Evolutionary conservation across 2,329 filamentous ascomycete species (phyloP).

Genomic region (Trichoderma gracile): DNA sequence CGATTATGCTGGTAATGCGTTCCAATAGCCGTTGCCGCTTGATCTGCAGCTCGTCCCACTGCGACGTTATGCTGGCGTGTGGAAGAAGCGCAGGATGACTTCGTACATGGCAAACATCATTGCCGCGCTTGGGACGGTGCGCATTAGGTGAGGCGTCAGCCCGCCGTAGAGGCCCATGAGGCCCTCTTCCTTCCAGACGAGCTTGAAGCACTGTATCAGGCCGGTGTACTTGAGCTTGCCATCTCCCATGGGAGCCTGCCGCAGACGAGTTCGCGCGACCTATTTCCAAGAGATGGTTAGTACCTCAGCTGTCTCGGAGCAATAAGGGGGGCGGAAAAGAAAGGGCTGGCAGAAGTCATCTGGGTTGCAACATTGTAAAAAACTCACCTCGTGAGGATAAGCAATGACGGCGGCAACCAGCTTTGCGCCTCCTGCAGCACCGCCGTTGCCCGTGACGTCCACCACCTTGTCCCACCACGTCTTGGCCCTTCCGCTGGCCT

Average conservation of each 20-base stretch:
- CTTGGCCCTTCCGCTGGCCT: constrained; percentile 60
- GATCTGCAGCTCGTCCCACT: not conserved
- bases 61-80: constrained; percentile 39
- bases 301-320: no score
- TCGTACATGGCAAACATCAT: constrained; percentile 96
- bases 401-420: constrained; percentile 79
- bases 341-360: no score
- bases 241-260: constrained; percentile 75
- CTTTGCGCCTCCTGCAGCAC: constrained; percentile 81
- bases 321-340: no score
- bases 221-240: constrained; percentile 83
- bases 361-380: constrained; percentile 11
- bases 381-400: constrained; percentile 83
- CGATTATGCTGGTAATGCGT: not conserved
- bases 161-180: constrained; percentile 85
- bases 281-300: constrained; percentile 35
- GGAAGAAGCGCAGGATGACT: constrained; percentile 54
- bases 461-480: constrained; percentile 73
- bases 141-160: constrained; percentile 85
- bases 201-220: constrained; percentile 81
- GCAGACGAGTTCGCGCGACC: constrained; percentile 79
- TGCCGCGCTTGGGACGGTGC: constrained; percentile 86
- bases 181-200: constrained; percentile 86
- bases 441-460: constrained; percentile 75
- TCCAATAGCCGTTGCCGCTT: not conserved